These are phyloP conservation scores for Kluyveromyces dobzhanskii DNA, from an alignment of 805 yeast species.

Conservation along the genomic window DNA sequence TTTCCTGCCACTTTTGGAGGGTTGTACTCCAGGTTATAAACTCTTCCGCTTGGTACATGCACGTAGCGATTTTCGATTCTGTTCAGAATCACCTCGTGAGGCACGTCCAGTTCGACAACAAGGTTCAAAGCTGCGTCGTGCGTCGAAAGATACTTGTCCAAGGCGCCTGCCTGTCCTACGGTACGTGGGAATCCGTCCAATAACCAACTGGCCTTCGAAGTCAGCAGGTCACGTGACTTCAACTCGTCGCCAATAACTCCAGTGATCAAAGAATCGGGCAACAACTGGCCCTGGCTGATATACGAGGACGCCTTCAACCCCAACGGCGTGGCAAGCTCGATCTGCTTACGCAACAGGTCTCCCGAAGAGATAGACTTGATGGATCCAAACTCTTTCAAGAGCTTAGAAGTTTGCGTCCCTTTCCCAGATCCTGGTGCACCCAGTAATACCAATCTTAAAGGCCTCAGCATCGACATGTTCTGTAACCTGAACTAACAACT, in stretches of 20 bases:
- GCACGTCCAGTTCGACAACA: conserved; percentile 83
- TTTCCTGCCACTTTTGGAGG: conserved; percentile 78
- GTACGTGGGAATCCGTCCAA: conserved; percentile 94
- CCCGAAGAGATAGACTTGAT: conserved; percentile 72
- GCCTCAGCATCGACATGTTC: conserved; percentile 15
- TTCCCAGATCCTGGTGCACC: conserved; percentile 98
- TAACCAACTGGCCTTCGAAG: conserved; percentile 48
- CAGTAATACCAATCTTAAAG: conserved; percentile 60
- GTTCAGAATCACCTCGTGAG: conserved; percentile 70
- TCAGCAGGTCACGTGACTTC: conserved; percentile 14
- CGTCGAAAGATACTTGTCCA: conserved; percentile 37
- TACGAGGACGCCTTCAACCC: conserved; percentile 50
- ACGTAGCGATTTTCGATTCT: conserved; percentile 83
- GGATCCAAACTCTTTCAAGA: conserved; percentile 44
- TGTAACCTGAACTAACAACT: too few species aligned
- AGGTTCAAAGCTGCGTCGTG: conserved; percentile 45
- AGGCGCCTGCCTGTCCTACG: conserved; percentile 53
- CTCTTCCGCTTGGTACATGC: conserved; percentile 76
- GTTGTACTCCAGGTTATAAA: conserved; percentile 77
- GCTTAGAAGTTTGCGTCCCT: conserved; percentile 74
- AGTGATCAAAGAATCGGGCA: conserved; percentile 69
- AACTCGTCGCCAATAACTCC: conserved; percentile 47
- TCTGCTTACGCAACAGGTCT: conserved; percentile 67
- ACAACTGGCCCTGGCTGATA: conserved; percentile 55
- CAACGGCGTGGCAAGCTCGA: conserved; percentile 41